These are phyloP conservation scores for Clitoria ternatea DNA, from an alignment of 306 rosid species.

Conservation along the genomic window DNA sequence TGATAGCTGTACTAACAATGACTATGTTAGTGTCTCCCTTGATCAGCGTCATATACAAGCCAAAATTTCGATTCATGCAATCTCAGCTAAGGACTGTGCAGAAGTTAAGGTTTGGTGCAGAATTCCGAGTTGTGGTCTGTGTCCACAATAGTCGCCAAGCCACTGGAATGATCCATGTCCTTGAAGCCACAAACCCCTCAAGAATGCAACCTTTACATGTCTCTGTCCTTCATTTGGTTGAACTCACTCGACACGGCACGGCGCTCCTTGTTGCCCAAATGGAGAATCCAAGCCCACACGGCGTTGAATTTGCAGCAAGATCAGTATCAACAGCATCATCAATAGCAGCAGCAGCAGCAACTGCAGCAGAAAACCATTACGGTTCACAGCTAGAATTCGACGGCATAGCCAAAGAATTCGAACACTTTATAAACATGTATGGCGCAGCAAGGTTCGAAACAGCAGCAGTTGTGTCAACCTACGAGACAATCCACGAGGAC, in stretches of 20 bases:
- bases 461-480: conserved; percentile 14
- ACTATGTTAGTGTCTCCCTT: conserved; percentile 25
- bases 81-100: conserved; percentile 22
- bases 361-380: neutral
- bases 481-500: conserved; percentile 36
- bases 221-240: conserved; percentile 30
- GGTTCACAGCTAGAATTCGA: conserved; percentile 17
- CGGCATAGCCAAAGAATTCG: conserved; percentile 9
- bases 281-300: neutral
- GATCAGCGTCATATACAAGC: conserved; percentile 29
- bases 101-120: conserved; percentile 19
- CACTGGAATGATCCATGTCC: conserved; percentile 7
- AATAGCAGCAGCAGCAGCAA: too few relatives aligned
- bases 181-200: conserved; percentile 20
- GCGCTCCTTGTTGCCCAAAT: conserved; percentile 23
- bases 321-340: too few relatives aligned
- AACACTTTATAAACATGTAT: neutral
- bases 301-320: too few relatives aligned
- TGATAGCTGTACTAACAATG: conserved; percentile 11
- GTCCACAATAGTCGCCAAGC: conserved; percentile 24
- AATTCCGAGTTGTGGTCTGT: conserved; percentile 28
- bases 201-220: conserved; percentile 26
- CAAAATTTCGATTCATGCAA: conserved; percentile 6
- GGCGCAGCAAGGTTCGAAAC: conserved; percentile 16
- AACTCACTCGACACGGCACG: conserved; percentile 29